Evolutionary conservation across 768 basidiomycete species (phyloP), one percentile per base, ranked within the genome.

Genomic region (Chalciporus sphaerocephalus): DNA sequence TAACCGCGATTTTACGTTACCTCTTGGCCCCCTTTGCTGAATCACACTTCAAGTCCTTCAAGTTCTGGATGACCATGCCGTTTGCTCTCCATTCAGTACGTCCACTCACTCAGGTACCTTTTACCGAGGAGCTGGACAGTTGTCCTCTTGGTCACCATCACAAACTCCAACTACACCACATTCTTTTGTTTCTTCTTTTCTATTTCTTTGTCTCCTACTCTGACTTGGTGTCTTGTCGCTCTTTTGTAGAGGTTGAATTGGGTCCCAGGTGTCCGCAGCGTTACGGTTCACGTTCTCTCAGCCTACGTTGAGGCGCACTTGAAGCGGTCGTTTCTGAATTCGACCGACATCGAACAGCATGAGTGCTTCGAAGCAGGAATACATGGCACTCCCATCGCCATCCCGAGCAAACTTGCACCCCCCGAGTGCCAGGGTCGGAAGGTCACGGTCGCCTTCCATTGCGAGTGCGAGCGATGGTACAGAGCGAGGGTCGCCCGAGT

Each of bases 361-460:
- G 64, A 54, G 55, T 53, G 50, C 48, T 52, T 58, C 62, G 42
- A 44, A 51, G 51, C 64, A 48, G 52, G 57, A 56, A 36, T 63
- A 61, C 56, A 62, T 49, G 47, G 46, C 51, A 35, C 10, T 67
- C 13, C 47, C 61, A 24, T 60, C 64, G 28, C 42, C 59, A 1
- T 55, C 57, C 35, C 62, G 44, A 50, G 38, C 55, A 4, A 58
- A 47, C 18, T 47, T 68, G 40, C 28, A 59, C 18, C 52, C 52
- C 6, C 49, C 51, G 1, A 61, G 57, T 42, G 44, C 48, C 24
- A 44, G 43, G 25, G 25, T 44, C 27, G 42, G 30, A 35, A 49
- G 35, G 20, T 43, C 54, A n/a, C 51, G 47, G 46, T 46, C 59
- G 22, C 45, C 61, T 7, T 58, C 62, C 2, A 51, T 48, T 17